Base-by-base conservation (phyloP, 2,329 filamentous ascomycete genomes). In the Fusarium lateritium region DNA sequence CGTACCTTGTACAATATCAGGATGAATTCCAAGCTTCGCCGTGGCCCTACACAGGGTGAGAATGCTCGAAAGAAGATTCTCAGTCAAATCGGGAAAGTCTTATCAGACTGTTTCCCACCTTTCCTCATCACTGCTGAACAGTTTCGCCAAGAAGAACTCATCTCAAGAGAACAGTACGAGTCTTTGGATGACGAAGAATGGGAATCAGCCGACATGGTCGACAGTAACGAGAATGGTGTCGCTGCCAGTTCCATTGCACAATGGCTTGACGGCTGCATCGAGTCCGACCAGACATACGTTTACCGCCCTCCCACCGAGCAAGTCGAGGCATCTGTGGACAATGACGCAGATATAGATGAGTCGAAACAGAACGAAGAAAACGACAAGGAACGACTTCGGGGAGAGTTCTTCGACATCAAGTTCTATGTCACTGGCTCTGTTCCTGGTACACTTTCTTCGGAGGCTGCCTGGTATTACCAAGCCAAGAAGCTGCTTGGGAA, bases 1-100 rank as follows among this genome's bases (percentile, higher is more conserved):
- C 85, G 88, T 15, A 94, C 89, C 0, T 73, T 97, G 5, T 93
- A 83, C 75, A 86, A 91, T 60, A 79, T 94, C 2, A 85, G 86
- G 19, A 62, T 69, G 40, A 70, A 64, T 5, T 73, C 69, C 2
- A 74, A 70, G 36, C 49, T 65, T 4, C 47, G 46, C 46, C 56
- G 47, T 7, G 13, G 24, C 2, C 19, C 46, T 34, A 11, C 14
- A 3, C 45, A 38, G 15, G 72, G 66, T 13, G 73, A 69, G 9
- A 14, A 4, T 1, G 7, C 46, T 10, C 65, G 69, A 17, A 74
- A 67, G 39, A 15, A 19, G 3, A 49, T 65, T 6, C 34, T 72
- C 2, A 17, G 17, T 1, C 26, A n/a, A 4, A 56, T 77, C 3
- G 36, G 64, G 21, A 21, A 61, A 10, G 22, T 51, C 8, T 38